Evolutionary conservation across 2,329 filamentous ascomycete genomes (phyloP).

Genomic region (Epichloe glyceriae): DNA sequence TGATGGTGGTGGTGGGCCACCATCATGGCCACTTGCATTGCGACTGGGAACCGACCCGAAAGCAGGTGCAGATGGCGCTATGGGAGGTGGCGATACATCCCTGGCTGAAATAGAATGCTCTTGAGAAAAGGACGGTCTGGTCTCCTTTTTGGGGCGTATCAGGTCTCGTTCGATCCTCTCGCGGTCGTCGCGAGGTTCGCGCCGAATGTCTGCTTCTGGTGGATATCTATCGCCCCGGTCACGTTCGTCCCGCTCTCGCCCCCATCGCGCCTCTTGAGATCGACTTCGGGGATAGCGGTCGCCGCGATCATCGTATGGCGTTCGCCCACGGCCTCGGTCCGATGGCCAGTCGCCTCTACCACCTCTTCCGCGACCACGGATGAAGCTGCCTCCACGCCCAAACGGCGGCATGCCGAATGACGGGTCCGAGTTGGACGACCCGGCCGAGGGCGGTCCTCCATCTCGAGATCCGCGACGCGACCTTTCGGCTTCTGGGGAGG

Average conservation of each 20-base stretch:
- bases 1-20: constrained; percentile 15
- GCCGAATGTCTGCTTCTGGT: constrained; percentile 25
- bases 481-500: constrained; percentile 56
- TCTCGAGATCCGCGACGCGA: constrained; percentile 58
- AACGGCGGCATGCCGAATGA: constrained; percentile 40
- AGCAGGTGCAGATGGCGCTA: constrained; percentile 44
- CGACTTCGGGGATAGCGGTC: constrained; percentile 52
- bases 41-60: constrained; percentile 43
- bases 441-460: constrained; percentile 54
- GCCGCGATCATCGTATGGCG: constrained; percentile 45
- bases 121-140: constrained; percentile 32
- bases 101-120: constrained; percentile 33
- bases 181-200: constrained; percentile 34
- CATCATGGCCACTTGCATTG: constrained; percentile 16
- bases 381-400: constrained; percentile 42
- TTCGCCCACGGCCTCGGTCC: constrained; percentile 40
- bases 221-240: constrained; percentile 31
- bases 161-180: constrained; percentile 33
- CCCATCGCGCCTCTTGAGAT: constrained; percentile 51
- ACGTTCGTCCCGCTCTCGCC: constrained; percentile 42
- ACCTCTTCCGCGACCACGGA: constrained; percentile 39
- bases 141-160: constrained; percentile 36
- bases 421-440: constrained; percentile 57
- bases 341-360: constrained; percentile 27
- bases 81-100: constrained; percentile 43